These are phyloP conservation scores for Mycena crocata DNA, from an alignment of 768 basidiomycete species.

Conservation along the genomic window DNA sequence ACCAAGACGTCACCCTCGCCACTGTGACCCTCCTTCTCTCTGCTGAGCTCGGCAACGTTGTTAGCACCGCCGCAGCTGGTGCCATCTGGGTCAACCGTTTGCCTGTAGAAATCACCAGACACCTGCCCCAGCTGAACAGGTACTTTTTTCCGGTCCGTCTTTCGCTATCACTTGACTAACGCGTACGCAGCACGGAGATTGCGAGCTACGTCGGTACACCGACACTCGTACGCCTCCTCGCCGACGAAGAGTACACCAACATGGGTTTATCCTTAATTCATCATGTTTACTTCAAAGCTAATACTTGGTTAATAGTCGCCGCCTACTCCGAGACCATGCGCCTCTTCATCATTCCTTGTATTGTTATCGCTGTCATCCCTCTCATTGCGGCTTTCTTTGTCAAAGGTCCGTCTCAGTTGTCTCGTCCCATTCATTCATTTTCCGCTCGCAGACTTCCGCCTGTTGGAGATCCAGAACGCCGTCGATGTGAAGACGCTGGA, in stretches of 20 bases:
- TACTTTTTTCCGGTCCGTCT: not conserved
- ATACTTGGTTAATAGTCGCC: slow-evolving; percentile 17
- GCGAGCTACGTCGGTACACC: slow-evolving; percentile 52
- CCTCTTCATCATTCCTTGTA: slow-evolving; percentile 55
- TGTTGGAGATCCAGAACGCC: slow-evolving; percentile 69
- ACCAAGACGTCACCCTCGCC: slow-evolving; percentile 62
- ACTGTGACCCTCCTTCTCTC: slow-evolving; percentile 60
- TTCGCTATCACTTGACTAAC: not conserved
- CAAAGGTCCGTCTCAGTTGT: slow-evolving; percentile 48
- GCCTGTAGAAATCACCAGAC: slow-evolving; percentile 58
- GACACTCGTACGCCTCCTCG: slow-evolving; percentile 53
- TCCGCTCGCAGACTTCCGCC: slow-evolving; percentile 50
- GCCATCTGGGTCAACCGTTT: slow-evolving; percentile 63
- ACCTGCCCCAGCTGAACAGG: slow-evolving; percentile 52
- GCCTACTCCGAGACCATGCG: slow-evolving; percentile 52
- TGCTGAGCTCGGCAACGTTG: slow-evolving; percentile 61
- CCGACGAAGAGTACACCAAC: slow-evolving; percentile 52
- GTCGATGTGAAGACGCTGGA: slow-evolving; percentile 50
- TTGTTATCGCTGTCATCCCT: slow-evolving; percentile 58
- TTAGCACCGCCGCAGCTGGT: slow-evolving; percentile 60
- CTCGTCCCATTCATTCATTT: not conserved
- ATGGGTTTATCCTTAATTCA: slow-evolving; percentile 51
- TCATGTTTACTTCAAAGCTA: not conserved
- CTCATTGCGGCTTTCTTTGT: slow-evolving; percentile 54
- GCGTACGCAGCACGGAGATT: slow-evolving; percentile 36